These are phyloP conservation scores for Solanum bulbocastanum DNA, from an alignment of 257 asterid species.

Conservation along the genomic window DNA sequence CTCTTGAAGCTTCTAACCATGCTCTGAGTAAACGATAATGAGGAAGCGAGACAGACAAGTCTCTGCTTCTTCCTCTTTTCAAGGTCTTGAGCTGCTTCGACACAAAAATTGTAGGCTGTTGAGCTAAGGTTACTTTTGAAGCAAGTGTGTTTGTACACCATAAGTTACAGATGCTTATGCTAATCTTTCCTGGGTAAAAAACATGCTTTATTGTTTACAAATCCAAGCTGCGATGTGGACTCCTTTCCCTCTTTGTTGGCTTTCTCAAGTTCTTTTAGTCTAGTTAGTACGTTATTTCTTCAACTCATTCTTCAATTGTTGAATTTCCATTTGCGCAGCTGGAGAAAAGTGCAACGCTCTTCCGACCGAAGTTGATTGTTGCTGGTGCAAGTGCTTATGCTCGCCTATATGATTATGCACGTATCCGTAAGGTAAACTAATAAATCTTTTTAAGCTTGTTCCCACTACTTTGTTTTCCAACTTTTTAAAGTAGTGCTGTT, in stretches of 20 bases:
- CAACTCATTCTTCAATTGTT: neutral
- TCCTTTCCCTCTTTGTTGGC: neutral
- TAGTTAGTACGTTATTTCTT: neutral
- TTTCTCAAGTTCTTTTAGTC: neutral
- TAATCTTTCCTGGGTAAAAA: neutral
- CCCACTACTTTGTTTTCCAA: neutral
- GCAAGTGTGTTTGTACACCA: neutral
- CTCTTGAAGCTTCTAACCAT: neutral
- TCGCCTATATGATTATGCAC: conserved; percentile 82
- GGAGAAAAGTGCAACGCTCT: conserved; percentile 89
- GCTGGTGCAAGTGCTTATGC: conserved; percentile 99
- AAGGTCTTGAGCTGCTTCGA: neutral
- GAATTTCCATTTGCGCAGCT: conserved; percentile 31
- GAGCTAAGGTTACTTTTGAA: neutral
- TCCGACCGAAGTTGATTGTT: conserved; percentile 87
- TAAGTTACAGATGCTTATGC: neutral
- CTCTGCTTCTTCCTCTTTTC: neutral
- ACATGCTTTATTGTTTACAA: neutral
- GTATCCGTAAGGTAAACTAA: conserved; percentile 65
- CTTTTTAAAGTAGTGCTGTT: neutral
- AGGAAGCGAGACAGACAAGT: neutral
- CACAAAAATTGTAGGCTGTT: neutral
- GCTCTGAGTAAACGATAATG: neutral
- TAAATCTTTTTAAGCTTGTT: neutral
- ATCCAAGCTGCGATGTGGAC: neutral